These are phyloP conservation scores for Apiospora koreana DNA, from an alignment of 2,329 filamentous ascomycete species.

Conservation along the genomic window DNA sequence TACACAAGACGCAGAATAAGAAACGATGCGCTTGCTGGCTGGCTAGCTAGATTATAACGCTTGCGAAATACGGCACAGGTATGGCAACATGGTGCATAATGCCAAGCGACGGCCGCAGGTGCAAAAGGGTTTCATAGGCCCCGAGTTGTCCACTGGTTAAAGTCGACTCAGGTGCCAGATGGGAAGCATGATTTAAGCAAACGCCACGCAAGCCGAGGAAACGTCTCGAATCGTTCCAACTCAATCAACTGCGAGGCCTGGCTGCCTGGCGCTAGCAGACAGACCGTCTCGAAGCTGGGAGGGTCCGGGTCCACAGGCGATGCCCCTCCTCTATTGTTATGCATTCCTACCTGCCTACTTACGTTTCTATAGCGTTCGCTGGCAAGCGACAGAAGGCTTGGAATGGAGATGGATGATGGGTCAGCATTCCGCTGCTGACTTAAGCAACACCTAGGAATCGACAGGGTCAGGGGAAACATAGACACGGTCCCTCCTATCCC, in stretches of 20 bases:
- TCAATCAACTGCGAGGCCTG: too few relatives aligned
- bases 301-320: not conserved
- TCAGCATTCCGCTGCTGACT: not conserved
- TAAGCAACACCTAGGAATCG: not conserved
- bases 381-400: not conserved
- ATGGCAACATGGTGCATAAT: not conserved
- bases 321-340: not conserved
- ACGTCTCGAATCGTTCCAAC: constrained; percentile 3
- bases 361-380: not conserved
- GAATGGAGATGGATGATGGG: not conserved
- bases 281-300: not conserved
- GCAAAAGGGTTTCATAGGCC: not conserved
- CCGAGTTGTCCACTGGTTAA: not conserved
- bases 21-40: not conserved
- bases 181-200: not conserved
- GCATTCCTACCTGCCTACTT: too few relatives aligned
- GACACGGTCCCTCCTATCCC: not conserved
- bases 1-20: not conserved
- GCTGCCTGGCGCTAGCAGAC: not conserved
- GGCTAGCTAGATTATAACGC: not conserved
- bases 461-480: not conserved
- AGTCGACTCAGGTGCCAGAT: not conserved
- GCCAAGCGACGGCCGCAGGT: not conserved
- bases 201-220: not conserved
- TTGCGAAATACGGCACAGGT: not conserved